Percentiles rank a stretch among this genome's conserved stretches.
Conservation (phyloP, 2,329 filamentous ascomycete species). For the Dactylonectria macrodidyma region DNA sequence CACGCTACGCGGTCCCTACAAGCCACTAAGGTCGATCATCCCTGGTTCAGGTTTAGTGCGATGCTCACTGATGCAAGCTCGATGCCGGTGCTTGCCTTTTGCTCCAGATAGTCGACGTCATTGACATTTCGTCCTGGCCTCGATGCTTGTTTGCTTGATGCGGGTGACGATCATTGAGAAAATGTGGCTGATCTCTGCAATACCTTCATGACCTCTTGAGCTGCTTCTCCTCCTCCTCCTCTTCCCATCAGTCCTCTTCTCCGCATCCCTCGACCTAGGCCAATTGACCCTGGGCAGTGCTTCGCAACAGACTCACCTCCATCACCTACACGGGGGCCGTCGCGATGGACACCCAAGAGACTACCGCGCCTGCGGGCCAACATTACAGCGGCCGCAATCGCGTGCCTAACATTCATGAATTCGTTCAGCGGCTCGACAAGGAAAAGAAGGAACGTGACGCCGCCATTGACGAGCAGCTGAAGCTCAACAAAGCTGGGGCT, state of each 20-base stretch:
- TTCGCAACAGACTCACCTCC: constrained; percentile 19
- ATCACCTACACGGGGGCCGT: constrained; percentile 19
- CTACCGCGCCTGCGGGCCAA: constrained; percentile 65
- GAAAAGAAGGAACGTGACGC: constrained; percentile 85
- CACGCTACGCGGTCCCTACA: neutral
- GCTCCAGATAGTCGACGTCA: constrained; percentile 43
- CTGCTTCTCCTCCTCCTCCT: neutral
- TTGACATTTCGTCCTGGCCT: constrained; percentile 39
- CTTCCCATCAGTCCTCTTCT: neutral
- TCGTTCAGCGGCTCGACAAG: constrained; percentile 82
- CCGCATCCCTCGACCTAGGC: neutral
- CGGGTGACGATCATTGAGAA: constrained; percentile 13
- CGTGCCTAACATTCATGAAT: constrained; percentile 89
- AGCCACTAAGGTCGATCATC: constrained; percentile 8
- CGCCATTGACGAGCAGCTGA: constrained; percentile 73
- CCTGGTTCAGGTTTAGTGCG: constrained; percentile 7
- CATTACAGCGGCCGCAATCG: constrained; percentile 89
- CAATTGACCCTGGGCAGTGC: neutral
- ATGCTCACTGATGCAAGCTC: constrained; percentile 16
- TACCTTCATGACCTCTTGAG: neutral
- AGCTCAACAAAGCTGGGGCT: constrained; percentile 51
- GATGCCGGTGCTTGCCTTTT: constrained; percentile 9
- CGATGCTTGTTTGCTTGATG: constrained; percentile 34
- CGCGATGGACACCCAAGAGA: constrained; percentile 58
- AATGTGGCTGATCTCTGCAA: neutral